Conservation (phyloP, 805 yeast genomes). For the Nakazawaea sp. region DNA sequence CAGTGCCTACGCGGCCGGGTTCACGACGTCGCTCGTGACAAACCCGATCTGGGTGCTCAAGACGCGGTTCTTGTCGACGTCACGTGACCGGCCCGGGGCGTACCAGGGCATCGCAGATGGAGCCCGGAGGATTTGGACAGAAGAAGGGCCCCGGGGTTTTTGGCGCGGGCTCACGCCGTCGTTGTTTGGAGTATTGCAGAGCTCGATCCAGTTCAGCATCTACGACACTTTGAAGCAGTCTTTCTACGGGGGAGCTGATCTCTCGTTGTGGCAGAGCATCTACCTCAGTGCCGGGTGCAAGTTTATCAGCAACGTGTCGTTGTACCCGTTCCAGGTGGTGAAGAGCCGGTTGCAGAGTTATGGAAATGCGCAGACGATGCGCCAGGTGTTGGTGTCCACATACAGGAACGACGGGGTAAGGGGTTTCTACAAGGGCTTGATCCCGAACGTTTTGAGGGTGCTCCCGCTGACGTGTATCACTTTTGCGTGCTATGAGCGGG, state of each 20-base stretch:
- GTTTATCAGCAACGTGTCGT: slow-evolving; percentile 52
- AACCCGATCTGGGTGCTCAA: slow-evolving; percentile 96
- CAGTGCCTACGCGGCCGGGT: slow-evolving; percentile 67
- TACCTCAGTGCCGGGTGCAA: slow-evolving; percentile 65
- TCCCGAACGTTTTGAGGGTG: slow-evolving; percentile 73
- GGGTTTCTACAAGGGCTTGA: slow-evolving; percentile 81
- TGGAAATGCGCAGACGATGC: slow-evolving; percentile 19
- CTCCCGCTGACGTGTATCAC: slow-evolving; percentile 93
- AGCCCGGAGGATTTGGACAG: slow-evolving; percentile 31
- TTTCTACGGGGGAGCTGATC: slow-evolving; percentile 16
- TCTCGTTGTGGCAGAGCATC: slow-evolving; percentile 53
- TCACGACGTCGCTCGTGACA: slow-evolving; percentile 66
- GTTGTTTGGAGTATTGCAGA: slow-evolving; percentile 75
- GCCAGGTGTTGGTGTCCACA: slow-evolving; percentile 31
- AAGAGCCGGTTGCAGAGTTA: slow-evolving; percentile 67
- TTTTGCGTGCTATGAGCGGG: slow-evolving; percentile 73
- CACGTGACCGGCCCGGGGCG: slow-evolving; percentile 36
- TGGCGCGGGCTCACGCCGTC: slow-evolving; percentile 70
- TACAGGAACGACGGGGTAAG: slow-evolving; percentile 43
- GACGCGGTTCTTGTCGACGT: slow-evolving; percentile 72
- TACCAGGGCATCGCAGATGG: slow-evolving; percentile 59
- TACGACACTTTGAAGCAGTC: slow-evolving; percentile 69
- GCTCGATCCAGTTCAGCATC: slow-evolving; percentile 79
- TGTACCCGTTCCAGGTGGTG: slow-evolving; percentile 83
- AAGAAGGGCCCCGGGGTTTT: slow-evolving; percentile 56